A percentile compares a stretch with the other conserved stretches of the same genome.
Conservation (phyloP, 2,329 filamentous ascomycete genomes). For the Ploettnerulaceae sp. region DNA sequence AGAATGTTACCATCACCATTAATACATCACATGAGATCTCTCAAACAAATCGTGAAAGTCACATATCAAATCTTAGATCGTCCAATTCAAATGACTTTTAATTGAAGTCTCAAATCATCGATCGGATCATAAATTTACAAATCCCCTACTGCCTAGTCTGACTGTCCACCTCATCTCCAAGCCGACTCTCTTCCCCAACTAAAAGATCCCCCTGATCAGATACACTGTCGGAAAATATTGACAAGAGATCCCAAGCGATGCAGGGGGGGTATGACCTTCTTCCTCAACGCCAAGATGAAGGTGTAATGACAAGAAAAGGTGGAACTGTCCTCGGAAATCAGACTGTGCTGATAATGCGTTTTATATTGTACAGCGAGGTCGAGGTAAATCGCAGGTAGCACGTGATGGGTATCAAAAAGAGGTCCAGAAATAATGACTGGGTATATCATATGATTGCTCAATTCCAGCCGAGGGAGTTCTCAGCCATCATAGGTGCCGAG, state of each 20-base stretch:
- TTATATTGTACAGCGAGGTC: slow-evolving; percentile 28
- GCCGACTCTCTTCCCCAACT: not conserved
- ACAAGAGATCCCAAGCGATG: slow-evolving; percentile 26
- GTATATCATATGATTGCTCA: slow-evolving; percentile 38
- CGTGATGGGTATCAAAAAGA: slow-evolving; percentile 24
- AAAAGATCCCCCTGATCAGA: slow-evolving; percentile 31
- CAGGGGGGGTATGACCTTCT: slow-evolving; percentile 30
- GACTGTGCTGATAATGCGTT: slow-evolving; percentile 15
- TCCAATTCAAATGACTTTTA: slow-evolving; percentile 14
- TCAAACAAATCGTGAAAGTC: not conserved
- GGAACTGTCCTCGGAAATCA: slow-evolving; percentile 22
- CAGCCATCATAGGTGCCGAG: slow-evolving; percentile 68
- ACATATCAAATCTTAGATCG: slow-evolving; percentile 1
- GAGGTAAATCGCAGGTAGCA: slow-evolving; percentile 13
- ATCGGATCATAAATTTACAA: slow-evolving; percentile 31
- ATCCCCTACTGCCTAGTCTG: slow-evolving; percentile 5
- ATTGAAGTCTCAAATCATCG: slow-evolving; percentile 22
- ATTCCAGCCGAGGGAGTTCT: slow-evolving; percentile 75
- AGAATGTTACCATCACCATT: too few species aligned
- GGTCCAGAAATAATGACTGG: slow-evolving; percentile 16
- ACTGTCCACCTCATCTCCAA: slow-evolving; percentile 1
- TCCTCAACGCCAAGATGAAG: slow-evolving; percentile 29
- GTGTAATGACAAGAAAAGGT: slow-evolving; percentile 29
- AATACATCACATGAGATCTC: not conserved
- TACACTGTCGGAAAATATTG: slow-evolving; percentile 24